phyloP scores from a whole-genome alignment of 2,329 filamentous ascomycete genomes.

The Colletotrichum liriopes region DNA sequence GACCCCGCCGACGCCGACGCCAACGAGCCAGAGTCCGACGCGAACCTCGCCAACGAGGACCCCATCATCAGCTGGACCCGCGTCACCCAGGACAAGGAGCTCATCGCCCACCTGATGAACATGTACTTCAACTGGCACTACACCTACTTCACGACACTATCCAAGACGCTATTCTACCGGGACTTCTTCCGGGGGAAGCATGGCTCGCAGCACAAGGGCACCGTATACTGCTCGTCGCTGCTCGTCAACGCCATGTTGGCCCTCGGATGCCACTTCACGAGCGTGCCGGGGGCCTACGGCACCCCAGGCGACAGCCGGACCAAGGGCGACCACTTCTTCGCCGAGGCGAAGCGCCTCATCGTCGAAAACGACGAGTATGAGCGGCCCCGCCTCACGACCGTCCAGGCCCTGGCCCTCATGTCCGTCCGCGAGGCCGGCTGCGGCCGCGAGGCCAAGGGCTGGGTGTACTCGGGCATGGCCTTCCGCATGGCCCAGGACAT shows the following conservation, averaged over 20 bases:
- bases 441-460: slow-evolving; percentile 93
- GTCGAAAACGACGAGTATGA: slow-evolving; percentile 95
- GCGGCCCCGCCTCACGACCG: slow-evolving; percentile 87
- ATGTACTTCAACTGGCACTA: slow-evolving; percentile 99
- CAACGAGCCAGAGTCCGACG: slow-evolving; percentile 60
- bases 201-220: slow-evolving; percentile 65
- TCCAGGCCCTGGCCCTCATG: slow-evolving; percentile 95
- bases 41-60: slow-evolving; percentile 71
- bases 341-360: slow-evolving; percentile 90
- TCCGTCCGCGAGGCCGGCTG: slow-evolving; percentile 96
- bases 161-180: slow-evolving; percentile 87
- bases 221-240: slow-evolving; percentile 87
- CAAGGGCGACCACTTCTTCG: slow-evolving; percentile 96
- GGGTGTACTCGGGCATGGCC: slow-evolving; percentile 98
- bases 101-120: slow-evolving; percentile 90
- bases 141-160: slow-evolving; percentile 93
- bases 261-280: slow-evolving; percentile 93
- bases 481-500: slow-evolving; percentile 98
- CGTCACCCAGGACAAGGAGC: slow-evolving; percentile 83
- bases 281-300: slow-evolving; percentile 79
- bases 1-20: slow-evolving; percentile 58
- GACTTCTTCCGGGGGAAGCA: slow-evolving; percentile 85
- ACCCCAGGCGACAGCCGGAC: slow-evolving; percentile 83
- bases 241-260: slow-evolving; percentile 96
- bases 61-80: slow-evolving; percentile 89